Evolutionary conservation across 2,329 filamentous ascomycete species (phyloP), one percentile per base, ranked within the genome.

Genomic region (Epichloe aotearoae): DNA sequence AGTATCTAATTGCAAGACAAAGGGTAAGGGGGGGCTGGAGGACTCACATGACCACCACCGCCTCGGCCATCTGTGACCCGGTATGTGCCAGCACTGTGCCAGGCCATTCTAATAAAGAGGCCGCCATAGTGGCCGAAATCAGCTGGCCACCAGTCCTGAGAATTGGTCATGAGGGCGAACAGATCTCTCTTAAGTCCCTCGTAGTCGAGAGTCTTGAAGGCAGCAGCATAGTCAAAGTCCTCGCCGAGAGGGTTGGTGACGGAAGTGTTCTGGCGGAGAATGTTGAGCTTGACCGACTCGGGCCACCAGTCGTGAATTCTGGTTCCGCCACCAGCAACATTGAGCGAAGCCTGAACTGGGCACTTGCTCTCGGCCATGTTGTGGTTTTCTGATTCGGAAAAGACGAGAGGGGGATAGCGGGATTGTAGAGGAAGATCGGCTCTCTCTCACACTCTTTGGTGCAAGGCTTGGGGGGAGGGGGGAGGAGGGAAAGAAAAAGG

Each of bases 111-210:
- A 62, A 90, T 75, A 66, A 90, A 88, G 30, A 89, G 75, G 66
- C 85, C 84, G 57, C 85, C 85, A 59, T 89, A 90, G 73, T 88
- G 83, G 51, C 85, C 85, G 61, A 85, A 87, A 64, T 90, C 86
- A 34, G 86, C 86, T 1, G 86, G 86, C 86, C 86, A 90, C 79
- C 79, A 88, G 40, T 86, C 81, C 69, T 89, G 81, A 2, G 84
- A 88, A 64, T 87, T 80, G 48, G 85, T 89, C 82, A 88, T 84
- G 60, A 89, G 63, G 17, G 70, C 73, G n/a, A 71, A 59, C 6
- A 90, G 68, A 62, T 90, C 86, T 68, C 85, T 82, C 79, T 89
- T 89, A 73, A 88, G 86, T 46, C 82, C 72, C 4, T 52, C 51
- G 57, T 61, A 63, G 46, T 66, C 64, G 52, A 89, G 72, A 59